These are phyloP conservation scores for Eutrema heterophyllum DNA, from an alignment of 345 rosid species.

Conservation along the genomic window DNA sequence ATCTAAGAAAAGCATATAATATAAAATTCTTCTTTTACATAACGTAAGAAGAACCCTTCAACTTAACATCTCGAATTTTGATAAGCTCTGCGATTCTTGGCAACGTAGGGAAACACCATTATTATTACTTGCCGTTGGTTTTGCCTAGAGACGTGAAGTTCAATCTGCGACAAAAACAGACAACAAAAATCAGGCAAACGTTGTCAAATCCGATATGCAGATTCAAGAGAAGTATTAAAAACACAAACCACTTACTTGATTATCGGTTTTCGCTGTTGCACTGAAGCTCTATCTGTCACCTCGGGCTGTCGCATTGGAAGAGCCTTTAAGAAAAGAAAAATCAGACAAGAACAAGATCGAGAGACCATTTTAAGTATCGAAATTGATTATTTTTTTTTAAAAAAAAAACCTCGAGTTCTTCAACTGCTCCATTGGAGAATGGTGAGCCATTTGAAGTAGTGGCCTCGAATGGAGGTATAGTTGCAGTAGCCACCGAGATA, in stretches of 20 bases:
- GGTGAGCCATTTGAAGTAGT: conserved; percentile 35
- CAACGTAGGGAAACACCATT: not conserved
- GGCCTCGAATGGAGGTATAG: conserved; percentile 30
- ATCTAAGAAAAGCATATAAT: not conserved
- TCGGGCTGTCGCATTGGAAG: conserved; percentile 24
- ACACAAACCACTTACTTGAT: conserved; percentile 52
- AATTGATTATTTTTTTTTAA: not conserved
- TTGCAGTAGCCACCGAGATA: conserved; percentile 16
- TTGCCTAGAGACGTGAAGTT: conserved; percentile 75
- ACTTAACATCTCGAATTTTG: not conserved
- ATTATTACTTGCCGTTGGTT: conserved; percentile 27
- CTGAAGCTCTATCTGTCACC: conserved; percentile 37
- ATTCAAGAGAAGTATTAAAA: not conserved
- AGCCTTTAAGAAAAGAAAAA: conserved; percentile 40
- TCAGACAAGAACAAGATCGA: not conserved
- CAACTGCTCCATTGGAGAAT: conserved; percentile 36
- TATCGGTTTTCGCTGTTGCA: conserved; percentile 57
- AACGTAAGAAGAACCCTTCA: not conserved
- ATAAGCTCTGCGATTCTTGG: conserved; percentile 2
- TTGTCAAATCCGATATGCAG: not conserved
- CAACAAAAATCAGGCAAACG: conserved; percentile 1
- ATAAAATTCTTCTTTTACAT: conserved; percentile 12
- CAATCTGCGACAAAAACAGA: conserved; percentile 46
- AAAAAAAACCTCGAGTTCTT: conserved; percentile 83
- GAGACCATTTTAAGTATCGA: not conserved